Evolutionary conservation across 2,329 filamentous ascomycete genomes (phyloP), one percentile per base, ranked within the genome.

Genomic region (Arthrobotrys musiformis): DNA sequence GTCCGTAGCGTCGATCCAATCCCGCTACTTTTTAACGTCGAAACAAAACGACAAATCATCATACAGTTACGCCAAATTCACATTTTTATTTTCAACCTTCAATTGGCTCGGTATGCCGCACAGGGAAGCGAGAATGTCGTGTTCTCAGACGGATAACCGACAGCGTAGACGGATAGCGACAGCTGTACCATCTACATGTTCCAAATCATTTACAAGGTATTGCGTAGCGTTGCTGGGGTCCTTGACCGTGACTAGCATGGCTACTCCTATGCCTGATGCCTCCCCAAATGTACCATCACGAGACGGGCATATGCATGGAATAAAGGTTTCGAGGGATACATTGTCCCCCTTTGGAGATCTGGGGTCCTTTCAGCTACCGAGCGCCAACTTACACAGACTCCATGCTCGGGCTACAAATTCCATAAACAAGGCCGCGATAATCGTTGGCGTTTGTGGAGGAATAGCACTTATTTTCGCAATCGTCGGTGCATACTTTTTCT

Each of bases 211-310:
- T 40, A 68, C 73, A 42, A 64, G 66, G 48, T 77, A 77, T 40
- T 77, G 73, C 44, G 60, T 77, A 50, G 73, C 73, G 30, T 44
- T 77, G 6, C 66, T 77, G n/a, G 73, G 73, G 40, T 77, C 73
- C 4, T 66, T 77, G 37, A 60, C 63, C 11, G 44, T n/a, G 17
- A 61, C 62, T 15, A 67, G 66, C 33, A 33, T 70, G 48, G 69
- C 69, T 52, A 48, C 61, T 73, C 69, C 69, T 4, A 30, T 56
- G 26, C 50, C 52, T 24, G 54, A 58, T 58, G 17, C 54, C 33
- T 33, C 35, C 7, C 33, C 50, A 17, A 66, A 17, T 35, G n/a
- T 48, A 13, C 13, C 56, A 4, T 44, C 19, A 17, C 50, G 35
- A 19, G 69, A 52, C 40, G 50, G 26, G 33, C 28, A 24, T 48